phyloP scores from a whole-genome alignment of 2,329 filamentous ascomycete genomes.

The Claviceps monticola region DNA sequence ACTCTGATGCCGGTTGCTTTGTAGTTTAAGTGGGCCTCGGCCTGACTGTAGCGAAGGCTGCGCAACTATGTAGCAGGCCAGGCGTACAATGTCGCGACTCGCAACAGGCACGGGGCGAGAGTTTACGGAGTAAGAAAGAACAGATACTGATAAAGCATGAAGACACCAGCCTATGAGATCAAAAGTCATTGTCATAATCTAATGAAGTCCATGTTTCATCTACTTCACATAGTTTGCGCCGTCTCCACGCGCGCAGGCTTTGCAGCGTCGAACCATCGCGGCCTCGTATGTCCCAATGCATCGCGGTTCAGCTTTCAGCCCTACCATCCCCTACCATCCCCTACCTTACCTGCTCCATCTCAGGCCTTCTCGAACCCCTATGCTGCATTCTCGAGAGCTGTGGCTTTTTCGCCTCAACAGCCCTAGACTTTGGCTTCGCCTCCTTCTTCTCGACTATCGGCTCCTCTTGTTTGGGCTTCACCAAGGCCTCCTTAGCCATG shows the following conservation, averaged over 20 bases:
- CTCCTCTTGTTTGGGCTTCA: constrained; percentile 9
- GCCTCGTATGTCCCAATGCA: background rate
- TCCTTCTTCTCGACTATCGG: constrained; percentile 12
- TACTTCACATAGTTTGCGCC: background rate
- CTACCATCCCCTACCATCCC: background rate
- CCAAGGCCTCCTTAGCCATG: constrained; percentile 54
- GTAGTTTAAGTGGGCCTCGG: no score
- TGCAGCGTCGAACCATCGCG: background rate
- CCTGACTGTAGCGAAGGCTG: no score
- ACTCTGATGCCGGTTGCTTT: no score
- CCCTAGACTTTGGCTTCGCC: constrained; percentile 15
- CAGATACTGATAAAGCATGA: no score
- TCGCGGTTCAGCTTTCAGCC: background rate
- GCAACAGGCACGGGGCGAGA: no score
- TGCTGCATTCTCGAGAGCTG: constrained; percentile 9
- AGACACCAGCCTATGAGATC: no score
- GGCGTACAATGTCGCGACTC: no score
- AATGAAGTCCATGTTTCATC: background rate
- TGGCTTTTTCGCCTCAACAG: constrained; percentile 11
- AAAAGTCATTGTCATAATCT: no score
- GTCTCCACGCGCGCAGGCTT: background rate
- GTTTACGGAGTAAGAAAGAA: no score
- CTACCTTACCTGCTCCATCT: constrained; percentile 18
- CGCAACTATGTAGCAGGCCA: no score
- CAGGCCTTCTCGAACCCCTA: constrained; percentile 9